phyloP scores from a whole-genome alignment of 176 grass and related monocot genomes.

The Alloteropsis semialata region DNA sequence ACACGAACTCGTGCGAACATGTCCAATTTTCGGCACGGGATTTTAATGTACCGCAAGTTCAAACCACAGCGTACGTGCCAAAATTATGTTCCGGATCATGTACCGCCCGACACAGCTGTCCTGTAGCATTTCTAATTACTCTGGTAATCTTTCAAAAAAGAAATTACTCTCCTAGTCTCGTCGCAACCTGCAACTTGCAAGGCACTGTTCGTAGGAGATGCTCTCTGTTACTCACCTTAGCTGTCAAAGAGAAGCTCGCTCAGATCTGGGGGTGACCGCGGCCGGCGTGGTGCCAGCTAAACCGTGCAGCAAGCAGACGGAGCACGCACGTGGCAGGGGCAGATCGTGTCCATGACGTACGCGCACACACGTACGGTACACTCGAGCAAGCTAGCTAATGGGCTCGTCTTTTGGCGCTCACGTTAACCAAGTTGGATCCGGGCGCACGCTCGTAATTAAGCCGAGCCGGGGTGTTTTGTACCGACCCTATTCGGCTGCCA shows the following conservation, averaged over 20 bases:
- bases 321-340: conserved; percentile 20
- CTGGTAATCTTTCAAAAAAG: too few species aligned
- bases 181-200: neutral
- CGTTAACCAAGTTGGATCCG: neutral
- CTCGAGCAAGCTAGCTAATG: too few species aligned
- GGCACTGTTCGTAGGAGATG: neutral
- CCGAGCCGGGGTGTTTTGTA: neutral
- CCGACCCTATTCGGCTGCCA: too few species aligned
- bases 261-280: neutral
- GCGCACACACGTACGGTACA: neutral
- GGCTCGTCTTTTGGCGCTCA: neutral
- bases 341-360: conserved; percentile 22
- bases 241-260: neutral
- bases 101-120: neutral
- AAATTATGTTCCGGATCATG: neutral
- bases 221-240: neutral
- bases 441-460: neutral
- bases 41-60: neutral
- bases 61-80: neutral
- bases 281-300: conserved; percentile 36
- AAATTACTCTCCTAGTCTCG: too few species aligned
- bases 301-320: neutral
- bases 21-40: neutral
- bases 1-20: neutral
- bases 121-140: neutral